These are phyloP conservation scores for Populus tomentosa DNA, from an alignment of 441 rosid genomes.

Conservation along the genomic window DNA sequence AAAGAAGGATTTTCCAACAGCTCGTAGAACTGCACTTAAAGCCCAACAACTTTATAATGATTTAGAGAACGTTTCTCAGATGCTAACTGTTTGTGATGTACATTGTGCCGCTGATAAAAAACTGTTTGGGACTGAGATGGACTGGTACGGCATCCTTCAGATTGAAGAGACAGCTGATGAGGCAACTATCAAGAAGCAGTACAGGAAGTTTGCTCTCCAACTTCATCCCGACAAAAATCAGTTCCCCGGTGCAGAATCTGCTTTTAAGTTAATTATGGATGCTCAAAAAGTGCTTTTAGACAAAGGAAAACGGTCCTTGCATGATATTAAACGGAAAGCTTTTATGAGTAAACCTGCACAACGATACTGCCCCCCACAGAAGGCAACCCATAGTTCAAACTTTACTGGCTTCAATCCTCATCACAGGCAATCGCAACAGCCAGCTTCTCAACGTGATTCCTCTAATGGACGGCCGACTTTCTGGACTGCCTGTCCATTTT, in stretches of 20 bases:
- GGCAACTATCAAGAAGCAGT: constrained; percentile 74
- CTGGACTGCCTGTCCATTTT: constrained; percentile 73
- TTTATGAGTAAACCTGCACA: constrained; percentile 34
- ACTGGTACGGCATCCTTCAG: constrained; percentile 90
- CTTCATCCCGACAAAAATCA: constrained; percentile 96
- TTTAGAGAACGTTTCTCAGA: constrained; percentile 59
- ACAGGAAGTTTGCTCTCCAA: constrained; percentile 69
- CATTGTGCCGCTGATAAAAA: constrained; percentile 67
- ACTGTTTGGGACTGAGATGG: constrained; percentile 56
- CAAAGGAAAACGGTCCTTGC: constrained; percentile 45
- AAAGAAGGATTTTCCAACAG: constrained; percentile 50
- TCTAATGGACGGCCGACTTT: constrained; percentile 36
- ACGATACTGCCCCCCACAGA: constrained; percentile 34
- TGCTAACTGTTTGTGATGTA: constrained; percentile 80
- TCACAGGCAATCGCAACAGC: constrained; percentile 36
- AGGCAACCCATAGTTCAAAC: constrained; percentile 21
- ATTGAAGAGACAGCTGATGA: constrained; percentile 61
- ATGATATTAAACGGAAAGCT: constrained; percentile 50
- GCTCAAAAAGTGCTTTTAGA: constrained; percentile 82
- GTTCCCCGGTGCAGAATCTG: constrained; percentile 91
- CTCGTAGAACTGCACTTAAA: constrained; percentile 56
- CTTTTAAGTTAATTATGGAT: constrained; percentile 83
- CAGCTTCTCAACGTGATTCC: constrained; percentile 32
- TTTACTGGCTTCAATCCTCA: constrained; percentile 33
- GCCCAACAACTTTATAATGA: constrained; percentile 66